These are phyloP conservation scores for Solanum dulcamara DNA, from an alignment of 257 asterid genomes.

Conservation along the genomic window DNA sequence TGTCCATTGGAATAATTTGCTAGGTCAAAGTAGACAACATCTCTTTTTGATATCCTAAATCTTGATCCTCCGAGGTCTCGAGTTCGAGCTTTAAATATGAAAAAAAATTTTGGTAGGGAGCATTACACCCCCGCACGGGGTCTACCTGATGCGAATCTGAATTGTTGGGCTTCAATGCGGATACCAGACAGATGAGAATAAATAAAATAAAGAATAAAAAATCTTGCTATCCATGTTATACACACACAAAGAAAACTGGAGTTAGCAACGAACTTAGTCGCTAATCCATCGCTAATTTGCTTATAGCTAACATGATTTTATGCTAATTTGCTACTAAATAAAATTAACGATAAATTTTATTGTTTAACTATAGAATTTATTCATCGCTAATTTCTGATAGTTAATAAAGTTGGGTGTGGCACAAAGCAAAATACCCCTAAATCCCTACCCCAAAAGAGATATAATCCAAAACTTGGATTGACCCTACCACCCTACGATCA, in stretches of 20 bases:
- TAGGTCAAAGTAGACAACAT: neutral
- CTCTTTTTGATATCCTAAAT: neutral
- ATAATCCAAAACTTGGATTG: neutral
- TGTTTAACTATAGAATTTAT: neutral
- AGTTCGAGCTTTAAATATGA: rapidly evolving
- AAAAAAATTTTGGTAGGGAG: no score
- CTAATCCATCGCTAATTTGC: neutral
- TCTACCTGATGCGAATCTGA: no score
- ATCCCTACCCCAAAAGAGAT: neutral
- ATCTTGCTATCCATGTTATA: neutral
- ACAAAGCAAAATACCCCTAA: neutral
- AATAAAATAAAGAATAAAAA: no score
- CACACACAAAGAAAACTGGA: neutral
- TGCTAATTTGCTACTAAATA: neutral
- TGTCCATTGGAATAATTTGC: neutral
- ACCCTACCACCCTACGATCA: neutral
- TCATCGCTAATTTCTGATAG: neutral
- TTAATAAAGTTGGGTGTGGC: neutral
- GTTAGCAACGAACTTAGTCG: neutral
- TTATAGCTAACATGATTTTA: neutral
- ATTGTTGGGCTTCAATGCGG: no score
- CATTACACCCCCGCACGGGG: no score
- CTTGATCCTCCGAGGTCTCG: neutral
- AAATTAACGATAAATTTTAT: neutral
- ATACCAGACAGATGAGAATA: no score